A percentile compares a stretch with the other conserved stretches of the same genome.
Conservation (phyloP, 805 yeast species). For the Brettanomyces bruxellensis region DNA sequence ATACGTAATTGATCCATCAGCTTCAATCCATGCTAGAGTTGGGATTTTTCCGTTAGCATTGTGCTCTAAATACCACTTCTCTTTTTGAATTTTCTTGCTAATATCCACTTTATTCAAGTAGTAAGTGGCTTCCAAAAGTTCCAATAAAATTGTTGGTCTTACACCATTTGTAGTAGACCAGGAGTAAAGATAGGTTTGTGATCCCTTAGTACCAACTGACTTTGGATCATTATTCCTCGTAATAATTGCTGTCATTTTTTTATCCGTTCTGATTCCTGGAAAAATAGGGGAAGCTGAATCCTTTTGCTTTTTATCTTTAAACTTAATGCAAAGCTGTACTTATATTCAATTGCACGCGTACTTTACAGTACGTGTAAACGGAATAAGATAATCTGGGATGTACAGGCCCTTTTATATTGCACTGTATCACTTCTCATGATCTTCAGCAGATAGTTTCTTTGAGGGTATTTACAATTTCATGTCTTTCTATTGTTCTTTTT, state of each 20-base stretch:
- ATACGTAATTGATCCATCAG: conserved; percentile 33
- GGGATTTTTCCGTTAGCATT: conserved; percentile 63
- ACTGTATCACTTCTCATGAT: too few relatives aligned
- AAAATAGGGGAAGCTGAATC: too few relatives aligned
- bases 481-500: too few relatives aligned
- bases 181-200: conserved; percentile 34
- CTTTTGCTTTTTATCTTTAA: too few relatives aligned
- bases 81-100: conserved; percentile 36
- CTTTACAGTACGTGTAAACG: too few relatives aligned
- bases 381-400: too few relatives aligned
- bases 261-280: too few relatives aligned
- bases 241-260: not conserved
- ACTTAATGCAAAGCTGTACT: too few relatives aligned
- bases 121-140: conserved; percentile 33
- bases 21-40: conserved; percentile 31
- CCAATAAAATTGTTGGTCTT: conserved; percentile 32
- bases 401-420: too few relatives aligned
- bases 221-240: not conserved
- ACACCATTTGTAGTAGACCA: conserved; percentile 37
- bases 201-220: conserved; percentile 17
- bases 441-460: too few relatives aligned
- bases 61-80: conserved; percentile 45
- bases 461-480: too few relatives aligned
- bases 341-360: too few relatives aligned
- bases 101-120: conserved; percentile 34